Evolutionary conservation across 148 eudicot species (phyloP).

Genomic region (Diospyros lotus): DNA sequence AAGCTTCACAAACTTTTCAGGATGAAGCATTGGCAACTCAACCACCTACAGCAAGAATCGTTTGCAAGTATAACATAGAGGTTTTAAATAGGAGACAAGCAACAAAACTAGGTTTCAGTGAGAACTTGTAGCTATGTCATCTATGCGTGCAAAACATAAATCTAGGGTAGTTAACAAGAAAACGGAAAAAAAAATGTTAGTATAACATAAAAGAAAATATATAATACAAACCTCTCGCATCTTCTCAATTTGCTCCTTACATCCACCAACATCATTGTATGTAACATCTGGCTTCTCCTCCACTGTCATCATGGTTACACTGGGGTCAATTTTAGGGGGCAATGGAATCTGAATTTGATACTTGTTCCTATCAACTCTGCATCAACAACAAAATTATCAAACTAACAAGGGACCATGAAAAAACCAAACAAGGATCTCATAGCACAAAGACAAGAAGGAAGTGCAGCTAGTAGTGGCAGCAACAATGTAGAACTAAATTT

Average conservation of each 20-base stretch:
- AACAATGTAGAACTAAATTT: not conserved
- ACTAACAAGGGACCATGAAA: not conserved
- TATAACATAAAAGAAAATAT: not conserved
- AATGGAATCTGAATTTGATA: conserved; percentile 94
- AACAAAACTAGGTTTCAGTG: not conserved
- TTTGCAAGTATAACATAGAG: not conserved
- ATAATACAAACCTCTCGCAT: conserved; percentile 76
- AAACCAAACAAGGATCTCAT: not conserved
- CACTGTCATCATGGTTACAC: conserved; percentile 99
- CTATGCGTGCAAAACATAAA: not conserved
- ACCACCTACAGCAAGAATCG: conserved; percentile 59
- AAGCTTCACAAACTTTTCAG: conserved; percentile 89
- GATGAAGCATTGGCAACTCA: conserved; percentile 99
- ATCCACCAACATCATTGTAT: conserved; percentile 96
- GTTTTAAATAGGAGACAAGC: not conserved
- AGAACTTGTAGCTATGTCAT: not conserved
- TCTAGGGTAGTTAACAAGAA: not conserved
- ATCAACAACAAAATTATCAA: not conserved
- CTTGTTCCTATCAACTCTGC: conserved; percentile 82
- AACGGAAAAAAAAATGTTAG: not conserved
- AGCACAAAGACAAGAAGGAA: not conserved
- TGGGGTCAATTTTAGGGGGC: conserved; percentile 98
- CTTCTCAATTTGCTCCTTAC: conserved; percentile 97
- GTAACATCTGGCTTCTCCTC: conserved; percentile 99
- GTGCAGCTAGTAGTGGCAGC: not conserved